Evolutionary conservation across 257 asterid genomes (phyloP).

Genomic region (Misopates orontium): DNA sequence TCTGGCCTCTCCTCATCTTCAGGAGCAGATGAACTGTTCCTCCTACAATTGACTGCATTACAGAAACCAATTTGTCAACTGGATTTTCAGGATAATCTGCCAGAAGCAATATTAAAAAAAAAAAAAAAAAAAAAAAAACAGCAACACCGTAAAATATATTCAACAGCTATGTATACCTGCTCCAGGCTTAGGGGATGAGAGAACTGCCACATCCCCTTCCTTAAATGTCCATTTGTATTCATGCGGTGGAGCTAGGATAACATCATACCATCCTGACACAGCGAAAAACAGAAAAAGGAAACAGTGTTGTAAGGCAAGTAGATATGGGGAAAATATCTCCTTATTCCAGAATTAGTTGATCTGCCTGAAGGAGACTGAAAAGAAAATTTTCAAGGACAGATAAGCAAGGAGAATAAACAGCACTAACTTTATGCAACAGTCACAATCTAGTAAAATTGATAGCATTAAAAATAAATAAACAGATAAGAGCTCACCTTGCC

Average conservation of each 20-base stretch:
- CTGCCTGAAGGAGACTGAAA: slow-evolving; percentile 11
- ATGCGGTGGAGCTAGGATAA: slow-evolving; percentile 63
- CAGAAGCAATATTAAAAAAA: neutral
- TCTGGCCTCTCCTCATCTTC: slow-evolving; percentile 78
- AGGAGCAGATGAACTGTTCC: slow-evolving; percentile 47
- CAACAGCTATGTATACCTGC: slow-evolving; percentile 49
- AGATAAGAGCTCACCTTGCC: slow-evolving; percentile 3
- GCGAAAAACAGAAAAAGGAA: slow-evolving; percentile 22
- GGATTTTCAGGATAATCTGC: slow-evolving; percentile 23
- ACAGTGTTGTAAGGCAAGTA: neutral
- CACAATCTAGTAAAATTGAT: neutral
- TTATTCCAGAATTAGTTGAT: slow-evolving; percentile 18
- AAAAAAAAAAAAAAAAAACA: neutral
- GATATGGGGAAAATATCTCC: slow-evolving; percentile 1
- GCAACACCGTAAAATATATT: neutral
- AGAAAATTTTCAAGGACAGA: neutral
- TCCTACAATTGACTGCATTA: slow-evolving; percentile 63
- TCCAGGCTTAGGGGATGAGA: slow-evolving; percentile 90
- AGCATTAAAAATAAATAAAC: slow-evolving; percentile 3
- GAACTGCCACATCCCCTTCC: slow-evolving; percentile 99
- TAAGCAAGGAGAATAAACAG: neutral
- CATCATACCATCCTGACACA: slow-evolving; percentile 92
- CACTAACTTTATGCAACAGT: neutral
- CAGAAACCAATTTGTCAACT: slow-evolving; percentile 16
- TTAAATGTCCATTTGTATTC: slow-evolving; percentile 90